These are phyloP conservation scores for Sporothrix mexicana DNA, from an alignment of 2,329 filamentous ascomycete genomes.

Conservation along the genomic window DNA sequence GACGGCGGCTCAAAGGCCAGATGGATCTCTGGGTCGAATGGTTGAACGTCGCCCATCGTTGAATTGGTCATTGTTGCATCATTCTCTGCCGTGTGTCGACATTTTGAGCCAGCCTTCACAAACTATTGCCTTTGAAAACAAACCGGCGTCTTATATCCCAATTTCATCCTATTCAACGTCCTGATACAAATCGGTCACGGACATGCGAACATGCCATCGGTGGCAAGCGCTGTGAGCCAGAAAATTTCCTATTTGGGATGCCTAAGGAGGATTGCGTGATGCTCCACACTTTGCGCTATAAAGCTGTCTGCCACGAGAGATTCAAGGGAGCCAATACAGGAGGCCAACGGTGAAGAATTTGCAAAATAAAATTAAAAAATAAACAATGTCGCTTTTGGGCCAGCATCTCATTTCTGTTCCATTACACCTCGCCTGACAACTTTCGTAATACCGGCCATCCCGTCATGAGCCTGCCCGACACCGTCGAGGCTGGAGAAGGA, in stretches of 20 bases:
- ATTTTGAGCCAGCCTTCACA: neutral
- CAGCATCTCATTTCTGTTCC: no score
- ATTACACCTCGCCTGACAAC: no score
- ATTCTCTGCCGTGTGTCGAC: neutral
- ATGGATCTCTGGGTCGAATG: slow-evolving; percentile 35
- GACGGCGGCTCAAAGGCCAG: slow-evolving; percentile 35
- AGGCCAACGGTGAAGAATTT: no score
- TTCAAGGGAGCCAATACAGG: no score
- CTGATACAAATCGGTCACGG: no score
- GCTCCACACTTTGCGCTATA: neutral
- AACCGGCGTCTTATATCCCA: no score
- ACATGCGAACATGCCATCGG: neutral
- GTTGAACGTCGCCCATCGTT: neutral
- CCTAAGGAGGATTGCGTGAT: neutral
- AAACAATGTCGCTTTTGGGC: no score
- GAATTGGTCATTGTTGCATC: neutral
- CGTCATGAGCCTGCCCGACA: neutral
- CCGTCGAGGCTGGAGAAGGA: neutral
- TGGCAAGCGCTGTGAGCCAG: neutral
- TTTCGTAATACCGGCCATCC: no score
- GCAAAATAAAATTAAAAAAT: no score
- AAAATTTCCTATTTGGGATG: slow-evolving; percentile 3
- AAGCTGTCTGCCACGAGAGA: neutral
- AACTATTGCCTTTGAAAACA: no score
- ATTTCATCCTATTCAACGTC: no score